A percentile compares a stretch with the other conserved stretches of the same genome.
Evolutionary conservation across 768 basidiomycete genomes (phyloP).

Genomic region (Pisolithus sp.): DNA sequence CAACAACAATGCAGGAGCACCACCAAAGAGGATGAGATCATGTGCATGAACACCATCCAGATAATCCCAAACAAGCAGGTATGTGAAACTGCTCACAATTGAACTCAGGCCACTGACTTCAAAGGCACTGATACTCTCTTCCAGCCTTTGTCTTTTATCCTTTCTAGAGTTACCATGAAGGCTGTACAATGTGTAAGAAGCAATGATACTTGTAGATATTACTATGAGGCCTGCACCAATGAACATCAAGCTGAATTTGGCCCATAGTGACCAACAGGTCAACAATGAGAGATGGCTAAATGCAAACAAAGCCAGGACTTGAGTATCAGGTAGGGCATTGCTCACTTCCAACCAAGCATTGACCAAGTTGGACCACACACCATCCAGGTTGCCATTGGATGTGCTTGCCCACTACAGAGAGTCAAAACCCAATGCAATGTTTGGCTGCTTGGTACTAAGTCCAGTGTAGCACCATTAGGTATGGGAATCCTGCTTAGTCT

Average conservation of each 20-base stretch:
- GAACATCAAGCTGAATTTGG: constrained; percentile 78
- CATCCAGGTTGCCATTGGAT: constrained; percentile 68
- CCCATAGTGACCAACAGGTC: constrained; percentile 85
- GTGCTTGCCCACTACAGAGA: constrained; percentile 36
- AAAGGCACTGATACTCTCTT: constrained; percentile 26
- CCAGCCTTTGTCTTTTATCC: constrained; percentile 40
- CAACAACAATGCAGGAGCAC: constrained; percentile 41
- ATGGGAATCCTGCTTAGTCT: too few relatives aligned
- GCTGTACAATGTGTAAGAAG: constrained; percentile 50
- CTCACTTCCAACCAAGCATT: constrained; percentile 37
- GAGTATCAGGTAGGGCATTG: constrained; percentile 15
- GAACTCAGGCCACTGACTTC: constrained; percentile 32
- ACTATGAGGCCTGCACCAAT: constrained; percentile 70
- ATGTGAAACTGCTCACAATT: constrained; percentile 29
- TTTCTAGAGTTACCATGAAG: constrained; percentile 36
- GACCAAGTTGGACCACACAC: too few relatives aligned
- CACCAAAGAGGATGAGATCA: constrained; percentile 46
- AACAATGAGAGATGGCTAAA: constrained; percentile 34
- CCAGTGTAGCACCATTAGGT: too few relatives aligned
- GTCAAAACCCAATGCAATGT: too few relatives aligned
- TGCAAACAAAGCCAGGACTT: constrained; percentile 11
- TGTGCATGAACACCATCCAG: constrained; percentile 44
- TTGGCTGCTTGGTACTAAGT: too few relatives aligned
- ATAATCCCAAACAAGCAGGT: constrained; percentile 26
- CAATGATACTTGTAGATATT: constrained; percentile 49